Evolutionary conservation across 192 early-diverging fungal species (phyloP).

Genomic region (Backusella luteola): DNA sequence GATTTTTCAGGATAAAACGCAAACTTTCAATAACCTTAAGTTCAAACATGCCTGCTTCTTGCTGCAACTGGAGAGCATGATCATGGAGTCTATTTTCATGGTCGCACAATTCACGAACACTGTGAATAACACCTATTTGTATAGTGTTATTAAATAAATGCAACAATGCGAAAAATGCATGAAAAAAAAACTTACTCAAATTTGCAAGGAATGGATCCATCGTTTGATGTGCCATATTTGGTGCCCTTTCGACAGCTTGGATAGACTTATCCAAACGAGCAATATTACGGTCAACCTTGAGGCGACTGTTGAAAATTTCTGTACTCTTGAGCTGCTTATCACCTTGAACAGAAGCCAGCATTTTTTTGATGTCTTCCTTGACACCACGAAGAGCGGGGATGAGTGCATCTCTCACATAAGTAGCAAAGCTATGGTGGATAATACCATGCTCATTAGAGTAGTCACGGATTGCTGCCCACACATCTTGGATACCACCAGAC

Average conservation of each 20-base stretch:
- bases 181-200: conserved; percentile 11
- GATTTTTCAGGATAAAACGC: conserved; percentile 11
- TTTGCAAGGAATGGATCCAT: conserved; percentile 27
- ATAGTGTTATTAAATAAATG: background rate
- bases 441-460: conserved; percentile 24
- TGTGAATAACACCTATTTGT: conserved; percentile 14
- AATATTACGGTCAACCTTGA: conserved; percentile 14
- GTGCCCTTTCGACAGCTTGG: background rate
- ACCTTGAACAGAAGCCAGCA: conserved; percentile 8
- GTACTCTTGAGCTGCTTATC: conserved; percentile 21
- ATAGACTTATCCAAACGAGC: conserved; percentile 16
- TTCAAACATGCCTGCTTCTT: conserved; percentile 28
- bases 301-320: conserved; percentile 19
- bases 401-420: conserved; percentile 16
- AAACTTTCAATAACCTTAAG: conserved; percentile 23
- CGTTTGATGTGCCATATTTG: background rate
- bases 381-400: conserved; percentile 20
- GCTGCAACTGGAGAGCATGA: conserved; percentile 28
- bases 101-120: conserved; percentile 9
- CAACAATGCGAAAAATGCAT: background rate
- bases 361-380: conserved; percentile 25
- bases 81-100: conserved; percentile 38
- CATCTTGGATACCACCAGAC: conserved; percentile 31
- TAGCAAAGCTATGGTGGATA: conserved; percentile 21
- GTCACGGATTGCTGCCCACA: conserved; percentile 24